Evolutionary conservation across 108 stramenopile species (phyloP).

Genomic region (Nitzschia sp.): DNA sequence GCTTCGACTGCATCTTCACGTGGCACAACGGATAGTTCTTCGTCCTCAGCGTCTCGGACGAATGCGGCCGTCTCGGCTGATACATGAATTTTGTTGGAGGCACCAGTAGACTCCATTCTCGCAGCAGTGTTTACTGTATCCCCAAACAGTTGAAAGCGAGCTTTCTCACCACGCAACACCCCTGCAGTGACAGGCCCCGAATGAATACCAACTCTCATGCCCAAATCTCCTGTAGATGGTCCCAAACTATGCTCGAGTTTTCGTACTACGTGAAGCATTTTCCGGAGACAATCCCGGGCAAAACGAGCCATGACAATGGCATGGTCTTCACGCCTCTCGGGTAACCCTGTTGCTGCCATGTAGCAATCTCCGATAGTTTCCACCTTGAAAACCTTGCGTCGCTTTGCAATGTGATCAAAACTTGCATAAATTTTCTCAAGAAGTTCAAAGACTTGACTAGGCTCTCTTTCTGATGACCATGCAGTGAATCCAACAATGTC

Average conservation of each 20-base stretch:
- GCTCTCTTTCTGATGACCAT: constrained; percentile 10
- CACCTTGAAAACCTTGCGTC: constrained; percentile 7
- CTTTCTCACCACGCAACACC: constrained; percentile 13
- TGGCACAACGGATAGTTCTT: constrained; percentile 23
- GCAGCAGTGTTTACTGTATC: constrained; percentile 34
- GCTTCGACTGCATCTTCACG: constrained; percentile 34
- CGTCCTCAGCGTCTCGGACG: constrained; percentile 23
- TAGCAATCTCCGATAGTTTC: constrained; percentile 8
- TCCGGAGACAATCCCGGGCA: constrained; percentile 10
- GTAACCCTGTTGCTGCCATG: neutral
- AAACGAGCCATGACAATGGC: constrained; percentile 15
- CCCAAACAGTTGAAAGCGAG: constrained; percentile 25
- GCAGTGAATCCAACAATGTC: constrained; percentile 15
- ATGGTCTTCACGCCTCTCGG: constrained; percentile 1
- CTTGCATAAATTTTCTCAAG: neutral
- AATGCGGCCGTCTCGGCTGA: constrained; percentile 41
- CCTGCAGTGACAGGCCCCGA: constrained; percentile 31
- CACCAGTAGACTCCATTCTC: constrained; percentile 49
- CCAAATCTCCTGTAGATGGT: constrained; percentile 19
- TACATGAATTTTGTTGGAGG: constrained; percentile 38
- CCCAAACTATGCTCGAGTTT: constrained; percentile 6
- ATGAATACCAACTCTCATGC: constrained; percentile 53
- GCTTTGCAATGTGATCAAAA: constrained; percentile 2
- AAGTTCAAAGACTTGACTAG: constrained; percentile 7
- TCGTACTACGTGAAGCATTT: neutral